These are phyloP conservation scores for Anthracocystis panici-leucophaei DNA, from an alignment of 1,284 basidiomycete genomes.

Conservation along the genomic window DNA sequence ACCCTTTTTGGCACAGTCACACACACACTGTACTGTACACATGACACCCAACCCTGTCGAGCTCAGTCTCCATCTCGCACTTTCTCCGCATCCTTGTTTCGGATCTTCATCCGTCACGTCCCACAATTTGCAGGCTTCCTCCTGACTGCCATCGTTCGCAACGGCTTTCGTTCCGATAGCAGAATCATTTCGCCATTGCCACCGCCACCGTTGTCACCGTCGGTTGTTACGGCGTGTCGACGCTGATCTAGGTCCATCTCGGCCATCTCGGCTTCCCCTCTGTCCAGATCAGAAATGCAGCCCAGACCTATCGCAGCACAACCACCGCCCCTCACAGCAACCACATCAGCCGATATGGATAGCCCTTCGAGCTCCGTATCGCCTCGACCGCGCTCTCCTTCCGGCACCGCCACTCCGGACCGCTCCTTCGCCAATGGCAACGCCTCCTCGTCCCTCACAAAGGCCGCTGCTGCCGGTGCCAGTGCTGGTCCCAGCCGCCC, in stretches of 20 bases:
- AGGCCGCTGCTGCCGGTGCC: conserved; percentile 35
- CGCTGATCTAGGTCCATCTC: not conserved
- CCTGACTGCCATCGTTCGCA: no score
- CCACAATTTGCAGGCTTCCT: not conserved
- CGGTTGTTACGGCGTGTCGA: not conserved
- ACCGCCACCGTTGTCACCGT: not conserved
- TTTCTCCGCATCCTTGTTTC: not conserved
- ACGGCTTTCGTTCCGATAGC: no score
- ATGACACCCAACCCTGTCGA: no score
- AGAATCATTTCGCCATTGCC: not conserved
- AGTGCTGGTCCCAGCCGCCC: conserved; percentile 32
- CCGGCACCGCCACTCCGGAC: conserved; percentile 43
- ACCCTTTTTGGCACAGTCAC: conserved; percentile 2
- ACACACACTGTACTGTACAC: no score
- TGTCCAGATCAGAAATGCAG: conserved; percentile 22
- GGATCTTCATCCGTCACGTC: not conserved
- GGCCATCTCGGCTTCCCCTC: conserved; percentile 2
- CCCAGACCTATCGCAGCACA: conserved; percentile 40
- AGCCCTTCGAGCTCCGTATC: conserved; percentile 42
- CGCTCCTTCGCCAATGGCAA: conserved; percentile 22
- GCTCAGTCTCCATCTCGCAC: not conserved
- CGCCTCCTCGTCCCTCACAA: conserved; percentile 26
- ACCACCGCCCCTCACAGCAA: conserved; percentile 17
- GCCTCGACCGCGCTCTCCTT: conserved; percentile 37
- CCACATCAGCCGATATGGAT: conserved; percentile 17